Base-by-base conservation (phyloP, 2,329 filamentous ascomycete species). In the Colletotrichum tanaceti region DNA sequence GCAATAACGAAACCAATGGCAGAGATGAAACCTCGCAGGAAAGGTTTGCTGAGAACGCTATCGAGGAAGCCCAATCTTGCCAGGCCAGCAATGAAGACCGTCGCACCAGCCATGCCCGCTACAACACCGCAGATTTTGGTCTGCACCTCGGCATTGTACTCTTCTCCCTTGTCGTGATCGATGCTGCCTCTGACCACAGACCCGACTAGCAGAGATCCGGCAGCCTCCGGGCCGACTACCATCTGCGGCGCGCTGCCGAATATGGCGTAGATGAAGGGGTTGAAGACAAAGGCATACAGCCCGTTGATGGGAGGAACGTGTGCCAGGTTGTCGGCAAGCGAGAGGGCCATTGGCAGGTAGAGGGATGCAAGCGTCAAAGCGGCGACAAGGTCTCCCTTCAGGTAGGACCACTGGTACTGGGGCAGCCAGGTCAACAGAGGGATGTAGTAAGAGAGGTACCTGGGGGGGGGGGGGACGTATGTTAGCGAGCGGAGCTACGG, bases 341-440 rank as follows among this genome's bases (percentile, higher is more conserved):
- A 98, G 16, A 99, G 87, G 0, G 94, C 92, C 94, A 99, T 98
- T 59, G 96, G 96, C 44, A 99, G 91, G 79, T 99, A 99, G 82
- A 99, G 96, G 32, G 94, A 97, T n/a, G 95, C 93, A 83, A 99
- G 91, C n/a, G 96, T 98, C 71, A 98, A 79, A 57, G 95, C 94
- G 10, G 95, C 91, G 16, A 97, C 84, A 20, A 98, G 81, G 79
- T 99, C 96, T 55, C 96, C 96, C 73, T 91, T 89, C 55, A 98
- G 79, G 79, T 93, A 97, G 4, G 89, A 87, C 86, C 89, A 90
- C 73, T 87, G 89, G 80, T 99, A 99, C 80, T 97, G 93, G 60
- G 85, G 86, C 71, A 97, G 91, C 96, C 96, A 99, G 72, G 91
- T 94, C 72, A 97, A 83, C 70, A 94, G 93, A 0, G 96, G 96